Evolutionary conservation across 768 basidiomycete genomes (phyloP), one percentile per base, ranked within the genome.

Genomic region (Mycena venus): DNA sequence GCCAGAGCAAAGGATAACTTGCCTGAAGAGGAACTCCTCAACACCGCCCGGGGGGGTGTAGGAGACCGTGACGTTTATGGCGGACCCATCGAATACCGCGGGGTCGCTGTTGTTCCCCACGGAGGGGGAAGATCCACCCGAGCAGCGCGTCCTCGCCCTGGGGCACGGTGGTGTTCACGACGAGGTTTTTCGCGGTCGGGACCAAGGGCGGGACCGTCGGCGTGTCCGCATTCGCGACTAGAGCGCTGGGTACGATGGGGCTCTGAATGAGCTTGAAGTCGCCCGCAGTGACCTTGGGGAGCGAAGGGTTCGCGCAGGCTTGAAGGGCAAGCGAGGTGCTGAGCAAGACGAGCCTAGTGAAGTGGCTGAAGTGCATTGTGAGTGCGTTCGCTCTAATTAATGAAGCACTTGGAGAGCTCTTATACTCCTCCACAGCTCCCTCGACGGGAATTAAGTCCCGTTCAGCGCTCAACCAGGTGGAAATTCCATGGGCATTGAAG

Each of bases 181-280:
- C 27, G 21, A 59, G 69, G 32, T 47, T 67, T 51, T 67, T 38
- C 65, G 65, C 34, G 51, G 65, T 56, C 53, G 53, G 65, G 10
- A 55, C 53, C 27, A 67, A 67, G 23, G 65, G 51, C 36, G n/a
- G 17, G 51, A 58, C 65, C 53, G 65, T 67, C 65, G 65, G 51
- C 27, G n/a, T 62, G 60, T 23, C n/a, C 29, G 23, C 32, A 40
- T 56, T 40, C 53, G 25, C 65, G 4, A 36, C 25, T 21, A 67
- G n/a, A n/a, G n/a, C n/a, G n/a, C n/a, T n/a, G n/a, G n/a, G n/a
- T n/a, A n/a, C n/a, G n/a, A n/a, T n/a, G n/a, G n/a, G n/a, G n/a
- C n/a, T n/a, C 59, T 68, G 55, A 23, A 55, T 40, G 65, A 66
- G 51, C n/a, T 34, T 36, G 53, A 34, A 53, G 51, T 55, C 65